phyloP scores from a whole-genome alignment of 306 rosid species.

The Cicer arietinum region DNA sequence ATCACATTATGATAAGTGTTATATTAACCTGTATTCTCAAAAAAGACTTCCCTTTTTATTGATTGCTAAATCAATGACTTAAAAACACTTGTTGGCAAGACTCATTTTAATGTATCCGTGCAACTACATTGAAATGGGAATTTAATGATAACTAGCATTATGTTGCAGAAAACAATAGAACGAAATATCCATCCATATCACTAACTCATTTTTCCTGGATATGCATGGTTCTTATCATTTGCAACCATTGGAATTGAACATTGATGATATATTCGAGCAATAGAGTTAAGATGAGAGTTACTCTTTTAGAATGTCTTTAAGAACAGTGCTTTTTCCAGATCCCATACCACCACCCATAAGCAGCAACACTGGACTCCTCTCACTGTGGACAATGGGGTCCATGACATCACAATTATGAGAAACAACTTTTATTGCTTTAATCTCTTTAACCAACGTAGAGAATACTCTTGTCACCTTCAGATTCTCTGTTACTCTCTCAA shows the following conservation, averaged over 20 bases:
- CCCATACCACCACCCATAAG: slow-evolving; percentile 99
- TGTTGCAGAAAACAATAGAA: neutral
- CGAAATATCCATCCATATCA: neutral
- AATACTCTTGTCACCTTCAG: slow-evolving; percentile 72
- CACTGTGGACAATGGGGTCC: slow-evolving; percentile 55
- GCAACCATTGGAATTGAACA: slow-evolving; percentile 7
- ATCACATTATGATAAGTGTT: no score
- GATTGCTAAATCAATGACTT: neutral
- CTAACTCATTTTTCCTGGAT: neutral
- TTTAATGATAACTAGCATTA: neutral
- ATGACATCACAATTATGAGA: slow-evolving; percentile 47
- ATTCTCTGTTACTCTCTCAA: slow-evolving; percentile 62
- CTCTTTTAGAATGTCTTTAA: slow-evolving; percentile 82
- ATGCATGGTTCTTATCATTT: neutral
- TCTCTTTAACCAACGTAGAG: slow-evolving; percentile 78
- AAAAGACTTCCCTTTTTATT: neutral
- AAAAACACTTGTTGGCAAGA: neutral
- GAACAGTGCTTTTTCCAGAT: slow-evolving; percentile 96
- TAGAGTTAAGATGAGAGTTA: slow-evolving; percentile 24
- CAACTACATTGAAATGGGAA: neutral
- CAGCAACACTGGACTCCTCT: slow-evolving; percentile 83
- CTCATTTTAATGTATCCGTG: neutral
- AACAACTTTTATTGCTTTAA: slow-evolving; percentile 67
- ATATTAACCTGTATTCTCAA: neutral
- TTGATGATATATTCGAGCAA: neutral